A percentile compares a stretch with the other conserved stretches of the same genome.
phyloP scores from a whole-genome alignment of 495 filamentous ascomycete species.

The Penicillium parvum region DNA sequence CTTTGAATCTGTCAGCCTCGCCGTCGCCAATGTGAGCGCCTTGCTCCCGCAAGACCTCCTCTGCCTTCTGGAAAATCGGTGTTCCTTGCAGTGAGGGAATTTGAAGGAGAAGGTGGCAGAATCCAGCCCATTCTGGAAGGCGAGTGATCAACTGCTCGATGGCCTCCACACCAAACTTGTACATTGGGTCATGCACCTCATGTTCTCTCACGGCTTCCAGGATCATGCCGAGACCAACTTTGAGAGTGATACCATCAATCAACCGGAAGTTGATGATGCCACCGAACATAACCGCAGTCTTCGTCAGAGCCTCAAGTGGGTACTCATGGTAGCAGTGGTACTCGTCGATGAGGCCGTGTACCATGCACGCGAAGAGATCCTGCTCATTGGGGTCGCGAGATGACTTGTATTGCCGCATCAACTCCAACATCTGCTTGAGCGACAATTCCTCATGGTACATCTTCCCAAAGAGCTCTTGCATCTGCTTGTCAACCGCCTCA shows the following conservation, averaged over 20 bases:
- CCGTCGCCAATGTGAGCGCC: slow-evolving; percentile 36
- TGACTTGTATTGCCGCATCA: slow-evolving; percentile 77
- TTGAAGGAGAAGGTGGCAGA: slow-evolving; percentile 75
- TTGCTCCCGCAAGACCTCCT: slow-evolving; percentile 70
- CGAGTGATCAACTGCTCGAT: slow-evolving; percentile 79
- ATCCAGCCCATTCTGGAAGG: slow-evolving; percentile 87
- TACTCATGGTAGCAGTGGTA: slow-evolving; percentile 94
- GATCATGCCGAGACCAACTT: slow-evolving; percentile 92
- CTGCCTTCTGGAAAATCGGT: slow-evolving; percentile 73
- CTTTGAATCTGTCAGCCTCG: slow-evolving; percentile 33
- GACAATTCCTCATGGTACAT: slow-evolving; percentile 91
- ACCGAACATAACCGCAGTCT: slow-evolving; percentile 93
- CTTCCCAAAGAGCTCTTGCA: slow-evolving; percentile 94
- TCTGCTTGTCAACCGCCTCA: slow-evolving; percentile 72
- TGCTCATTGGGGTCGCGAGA: slow-evolving; percentile 80
- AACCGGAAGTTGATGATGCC: slow-evolving; percentile 92
- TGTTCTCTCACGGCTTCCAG: slow-evolving; percentile 87
- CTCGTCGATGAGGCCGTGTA: slow-evolving; percentile 95
- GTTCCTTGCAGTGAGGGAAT: slow-evolving; percentile 79
- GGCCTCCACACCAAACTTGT: slow-evolving; percentile 96
- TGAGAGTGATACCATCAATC: slow-evolving; percentile 81
- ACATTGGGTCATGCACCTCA: slow-evolving; percentile 79
- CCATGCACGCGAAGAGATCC: slow-evolving; percentile 97
- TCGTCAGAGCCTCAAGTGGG: slow-evolving; percentile 87
- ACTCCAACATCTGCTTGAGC: slow-evolving; percentile 72